Base-by-base conservation (phyloP, 805 yeast genomes). In the Isabelozyma gotoi region DNA sequence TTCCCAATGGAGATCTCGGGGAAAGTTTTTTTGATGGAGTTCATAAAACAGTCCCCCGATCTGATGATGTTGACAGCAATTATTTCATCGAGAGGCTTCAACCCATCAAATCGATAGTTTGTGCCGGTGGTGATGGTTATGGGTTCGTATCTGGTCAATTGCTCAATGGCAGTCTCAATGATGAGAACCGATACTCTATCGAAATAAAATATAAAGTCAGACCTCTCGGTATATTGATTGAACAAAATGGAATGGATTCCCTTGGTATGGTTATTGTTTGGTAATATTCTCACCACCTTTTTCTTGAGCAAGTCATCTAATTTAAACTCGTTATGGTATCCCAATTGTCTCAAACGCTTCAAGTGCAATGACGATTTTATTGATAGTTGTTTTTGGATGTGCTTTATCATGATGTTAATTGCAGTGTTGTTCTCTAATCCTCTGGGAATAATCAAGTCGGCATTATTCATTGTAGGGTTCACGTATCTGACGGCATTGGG, bases 11-110 rank as follows among this genome's bases (percentile, higher is more conserved):
- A 76, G 10, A 88, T 82, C 40, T 83, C 88, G 1, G 97, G 92
- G 19, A 89, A 72, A 0, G 91, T 80, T 50, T 82, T 82, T 46
- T 86, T 79, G 33, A 92, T 69, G 0, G 96, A 84, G 21, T 77
- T 78, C 79, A 87, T 83, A 56, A 91, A 91, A 57, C 96, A 88
- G 60, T 90, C 97, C 4, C 99, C 99, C 0, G 96, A 90, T 49
- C 96, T 76, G 21, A 91, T 84, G 34, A 91, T 80, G 49, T 85
- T 85, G 5, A 89, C 86, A 0, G 94, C 94, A 20, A 85, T 70
- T 7, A 86, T 68, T 10, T 76, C 73, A 45, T 80, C 79, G 47
- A 56, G 41, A 59, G 67, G 72, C 27, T 78, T 4, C 79, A 84
- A 49, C 0, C 76, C 76, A 10, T 49, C 19, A 44, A 50, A 63